Percentiles rank a stretch among this genome's conserved stretches.
phyloP scores from a whole-genome alignment of 306 rosid species.

The Corylus heterophylla region DNA sequence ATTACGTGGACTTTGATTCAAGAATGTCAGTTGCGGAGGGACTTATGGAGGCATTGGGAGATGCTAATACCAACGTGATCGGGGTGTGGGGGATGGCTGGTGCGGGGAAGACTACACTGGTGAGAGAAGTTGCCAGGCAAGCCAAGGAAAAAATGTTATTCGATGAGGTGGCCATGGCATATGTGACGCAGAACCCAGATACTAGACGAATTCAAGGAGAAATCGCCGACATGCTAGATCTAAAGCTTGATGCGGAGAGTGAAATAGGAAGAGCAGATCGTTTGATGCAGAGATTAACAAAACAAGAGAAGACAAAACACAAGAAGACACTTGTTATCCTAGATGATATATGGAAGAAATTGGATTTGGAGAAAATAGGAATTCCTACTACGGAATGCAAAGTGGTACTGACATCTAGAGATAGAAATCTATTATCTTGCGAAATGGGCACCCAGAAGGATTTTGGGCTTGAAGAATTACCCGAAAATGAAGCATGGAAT shows the following conservation, averaged over 20 bases:
- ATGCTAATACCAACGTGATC: not conserved
- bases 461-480: not conserved
- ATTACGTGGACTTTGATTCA: not conserved
- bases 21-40: not conserved
- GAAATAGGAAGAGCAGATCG: not conserved
- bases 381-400: not conserved
- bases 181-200: not conserved
- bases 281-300: not conserved
- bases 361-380: conserved; percentile 16
- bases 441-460: not conserved
- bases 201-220: not conserved
- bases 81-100: not conserved
- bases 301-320: too few species aligned
- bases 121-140: not conserved
- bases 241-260: not conserved
- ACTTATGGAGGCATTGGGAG: conserved; percentile 1
- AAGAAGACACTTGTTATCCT: conserved; percentile 6
- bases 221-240: not conserved
- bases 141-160: not conserved
- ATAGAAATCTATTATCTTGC: not conserved
- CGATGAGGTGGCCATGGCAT: not conserved
- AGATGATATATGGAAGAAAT: not conserved
- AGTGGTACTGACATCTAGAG: not conserved
- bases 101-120: not conserved
- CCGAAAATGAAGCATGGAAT: not conserved